A percentile compares a stretch with the other conserved stretches of the same genome.
Conservation (phyloP, 2,329 filamentous ascomycete species). For the Colletotrichum tamarilloi region DNA sequence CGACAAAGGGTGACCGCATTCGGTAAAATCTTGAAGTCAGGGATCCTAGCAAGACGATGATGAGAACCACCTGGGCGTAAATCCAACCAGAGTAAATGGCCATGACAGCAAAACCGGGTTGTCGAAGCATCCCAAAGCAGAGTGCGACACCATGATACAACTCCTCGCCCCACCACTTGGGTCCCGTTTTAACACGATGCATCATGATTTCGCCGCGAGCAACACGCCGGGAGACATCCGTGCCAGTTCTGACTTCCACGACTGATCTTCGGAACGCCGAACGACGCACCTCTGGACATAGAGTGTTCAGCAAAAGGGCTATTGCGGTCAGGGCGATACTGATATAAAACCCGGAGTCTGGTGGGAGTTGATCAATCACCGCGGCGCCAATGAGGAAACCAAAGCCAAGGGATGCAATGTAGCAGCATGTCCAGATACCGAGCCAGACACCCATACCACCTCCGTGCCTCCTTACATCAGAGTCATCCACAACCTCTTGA, state of each 20-base stretch:
- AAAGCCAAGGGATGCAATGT: slow-evolving; percentile 75
- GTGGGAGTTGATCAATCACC: slow-evolving; percentile 72
- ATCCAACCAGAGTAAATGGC: slow-evolving; percentile 82
- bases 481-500: slow-evolving; percentile 74
- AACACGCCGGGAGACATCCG: slow-evolving; percentile 66
- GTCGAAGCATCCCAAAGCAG: slow-evolving; percentile 76
- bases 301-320: slow-evolving; percentile 75
- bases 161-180: slow-evolving; percentile 82
- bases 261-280: slow-evolving; percentile 76
- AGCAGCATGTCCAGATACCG: slow-evolving; percentile 82
- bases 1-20: slow-evolving; percentile 73
- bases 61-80: slow-evolving; percentile 79
- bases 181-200: slow-evolving; percentile 77
- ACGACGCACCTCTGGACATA: slow-evolving; percentile 78
- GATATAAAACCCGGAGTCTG: slow-evolving; percentile 82
- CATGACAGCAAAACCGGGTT: slow-evolving; percentile 79
- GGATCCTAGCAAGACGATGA: slow-evolving; percentile 78
- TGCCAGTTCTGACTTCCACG: slow-evolving; percentile 68
- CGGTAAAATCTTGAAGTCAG: slow-evolving; percentile 76
- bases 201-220: slow-evolving; percentile 81
- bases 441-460: slow-evolving; percentile 86
- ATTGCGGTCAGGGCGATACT: slow-evolving; percentile 74
- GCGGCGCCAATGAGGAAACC: slow-evolving; percentile 79
- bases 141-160: slow-evolving; percentile 76
- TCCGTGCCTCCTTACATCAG: slow-evolving; percentile 78